Evolutionary conservation across 106 monocot species (phyloP), one percentile per base, ranked within the genome.

Genomic region (Cymbidium sinense): DNA sequence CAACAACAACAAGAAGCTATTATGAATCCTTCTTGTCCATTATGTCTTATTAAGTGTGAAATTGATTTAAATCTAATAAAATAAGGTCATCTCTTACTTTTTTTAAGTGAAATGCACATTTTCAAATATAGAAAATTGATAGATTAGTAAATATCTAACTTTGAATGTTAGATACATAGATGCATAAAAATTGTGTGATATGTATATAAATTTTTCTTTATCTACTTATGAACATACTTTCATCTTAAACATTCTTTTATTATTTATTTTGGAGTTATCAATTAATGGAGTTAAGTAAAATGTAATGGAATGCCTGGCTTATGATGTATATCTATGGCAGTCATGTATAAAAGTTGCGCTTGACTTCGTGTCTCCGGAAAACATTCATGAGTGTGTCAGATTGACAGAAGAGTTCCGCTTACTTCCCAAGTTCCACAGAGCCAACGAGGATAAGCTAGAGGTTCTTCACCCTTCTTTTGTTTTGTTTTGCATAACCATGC

Each of bases 341-440:
- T 96, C 96, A 2, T 96, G 96, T 79, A 91, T 89, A 33, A 93
- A 96, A 80, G 96, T 96, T 65, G 96, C 93, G 15, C 25, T 93
- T 0, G 96, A 93, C 80, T 96, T 96, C 44, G 96, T 96, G 25
- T 93, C 96, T 7, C 96, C 96, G 27, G 96, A 96, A 76, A 96
- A 91, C 80, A 73, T 96, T 34, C 27, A 35, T 31, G 91, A 93
- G 72, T 96, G 93, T 72, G 70, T 89, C 58, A 73, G 77, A n/a
- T 73, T 96, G 80, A 91, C 93, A n/a, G 87, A 89, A 78, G 87
- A 91, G 67, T 89, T 91, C 74, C 85, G 93, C 7, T 21, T 58
- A 25, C 93, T 96, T 79, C 96, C 96, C 31, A 81, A 72, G 2
- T 78, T 86, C 58, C 96, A 96, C 80, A 82, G 79, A 34, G 96